Conservation (phyloP, 441 rosid genomes). For the Syzygium malaccense region DNA sequence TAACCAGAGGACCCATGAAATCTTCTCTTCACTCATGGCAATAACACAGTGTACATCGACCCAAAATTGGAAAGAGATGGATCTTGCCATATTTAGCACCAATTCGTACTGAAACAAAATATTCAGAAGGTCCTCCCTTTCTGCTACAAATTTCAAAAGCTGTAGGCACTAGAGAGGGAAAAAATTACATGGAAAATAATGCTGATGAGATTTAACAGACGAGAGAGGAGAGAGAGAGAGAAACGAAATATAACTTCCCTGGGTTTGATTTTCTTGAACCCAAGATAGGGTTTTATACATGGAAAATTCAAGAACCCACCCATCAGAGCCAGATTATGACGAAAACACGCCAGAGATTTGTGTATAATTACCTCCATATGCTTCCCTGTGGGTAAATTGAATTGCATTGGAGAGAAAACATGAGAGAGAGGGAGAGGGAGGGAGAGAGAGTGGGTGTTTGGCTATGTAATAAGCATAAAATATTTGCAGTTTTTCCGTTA, state of each 20-base stretch:
- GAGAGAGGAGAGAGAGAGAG: not conserved
- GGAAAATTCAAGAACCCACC: not conserved
- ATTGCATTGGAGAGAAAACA: not conserved
- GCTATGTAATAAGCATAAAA: not conserved
- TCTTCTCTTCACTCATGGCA: constrained; percentile 2
- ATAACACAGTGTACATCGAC: constrained; percentile 9
- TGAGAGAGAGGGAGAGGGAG: not conserved
- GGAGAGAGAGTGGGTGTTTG: not conserved
- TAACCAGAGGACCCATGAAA: not conserved
- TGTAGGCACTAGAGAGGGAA: not conserved
- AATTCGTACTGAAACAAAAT: not conserved
- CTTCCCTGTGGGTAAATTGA: not conserved
- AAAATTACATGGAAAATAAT: not conserved
- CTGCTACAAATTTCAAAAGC: not conserved
- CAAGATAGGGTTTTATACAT: constrained; percentile 5
- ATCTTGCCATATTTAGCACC: constrained; percentile 19
- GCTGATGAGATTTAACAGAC: not conserved
- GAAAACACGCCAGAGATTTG: not conserved
- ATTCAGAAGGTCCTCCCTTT: not conserved
- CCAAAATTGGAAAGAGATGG: constrained; percentile 24
- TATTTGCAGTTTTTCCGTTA: constrained; percentile 25
- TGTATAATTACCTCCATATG: not conserved
- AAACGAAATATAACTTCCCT: not conserved
- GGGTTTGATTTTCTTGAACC: not conserved
- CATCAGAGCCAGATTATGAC: not conserved